Base-by-base conservation (phyloP, 73 alveolate genomes). In the Breviolum minutum region DNA sequence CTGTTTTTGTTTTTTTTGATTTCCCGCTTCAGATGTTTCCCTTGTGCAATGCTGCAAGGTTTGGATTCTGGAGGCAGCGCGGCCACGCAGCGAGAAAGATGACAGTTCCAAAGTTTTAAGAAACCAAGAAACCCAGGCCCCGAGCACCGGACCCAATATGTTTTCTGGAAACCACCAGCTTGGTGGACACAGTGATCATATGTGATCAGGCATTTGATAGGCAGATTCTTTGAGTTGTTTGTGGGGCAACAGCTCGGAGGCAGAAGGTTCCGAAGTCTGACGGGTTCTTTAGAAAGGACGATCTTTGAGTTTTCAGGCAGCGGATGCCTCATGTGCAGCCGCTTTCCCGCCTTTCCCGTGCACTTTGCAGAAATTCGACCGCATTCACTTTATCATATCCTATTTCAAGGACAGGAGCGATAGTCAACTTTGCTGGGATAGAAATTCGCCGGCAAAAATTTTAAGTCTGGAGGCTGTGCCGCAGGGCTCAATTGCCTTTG, bases 21-120 rank as follows among this genome's bases (percentile, higher is more conserved):
- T 26, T 32, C 14, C 30, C 1, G 64, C 11, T 81, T 81, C 32
- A 0, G 69, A 7, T 81, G 48, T 30, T 10, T 26, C 32, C 22
- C 69, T 81, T 17, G 27, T 19, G 80, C 63, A 30, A 86, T 80
- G 94, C 48, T 19, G 80, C 63, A 30, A 86, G 94, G 94, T 24
- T 63, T 86, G 62, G 94, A 79, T n/a, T 86, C 94, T 63, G 94
- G 48, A 22, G 94, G 80, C 26, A 86, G 94, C 27, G 62, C 94
- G 26, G 94, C 94, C 29, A 86, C 94, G 13, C 94, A 86, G 48
- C 69, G 94, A 63, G 94, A 86, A 61, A 61, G 94, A 10, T 86
- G 63, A 63, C 63, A 48, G 89, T 27, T 48, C 60, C 89, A 11
- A 81, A 30, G 6, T 22, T 81, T 17, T 77, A 27, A n/a, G 86